Base-by-base conservation (phyloP, 1,139 yeast species). In the Groenewaldozyma auringiensis region DNA sequence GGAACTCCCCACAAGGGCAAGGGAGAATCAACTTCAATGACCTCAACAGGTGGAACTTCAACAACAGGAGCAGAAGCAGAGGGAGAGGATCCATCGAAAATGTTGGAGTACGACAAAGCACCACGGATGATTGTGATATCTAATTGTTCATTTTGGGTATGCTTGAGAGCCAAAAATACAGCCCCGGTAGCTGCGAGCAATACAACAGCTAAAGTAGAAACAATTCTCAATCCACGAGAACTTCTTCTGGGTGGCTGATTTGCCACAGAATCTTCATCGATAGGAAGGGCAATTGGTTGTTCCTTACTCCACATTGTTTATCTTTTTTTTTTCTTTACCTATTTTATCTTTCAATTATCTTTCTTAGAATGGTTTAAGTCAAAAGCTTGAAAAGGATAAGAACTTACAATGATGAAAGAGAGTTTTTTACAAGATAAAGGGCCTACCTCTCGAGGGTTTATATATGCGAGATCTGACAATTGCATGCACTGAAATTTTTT, bases 1-100 rank as follows among this genome's bases (percentile, higher is more conserved):
- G 79, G 73, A 4, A 58, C 56, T 0, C 74, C 72, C 40, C 56
- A 54, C 22, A 47, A 49, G 13, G 51, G 48, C 14, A 52, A 38
- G 2, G 57, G 57, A 4, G 47, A 46, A 20, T 47, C 43, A 9
- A 55, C 52, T 21, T 55, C 54, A 42, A 53, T 53, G 8, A 53
- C 54, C 18, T 54, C 47, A 8, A 46, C 43, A 25, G 37, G 14
- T 11, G 41, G 40, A 20, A 29, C 33, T 13, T 22, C 18, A 8
- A 6, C 38, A 11, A n/a, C n/a, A n/a, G n/a, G n/a, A n/a, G n/a
- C n/a, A 27, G n/a, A 27, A 9, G 32, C n/a, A 11, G 29, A 25
- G 6, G 9, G 29, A 25, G 11, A 25, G 11, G 29, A 25, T 25
- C 29, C 9, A 25, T 25, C 6, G 29, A 11, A 25, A n/a, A 11